A percentile compares a stretch with the other conserved stretches of the same genome.
Conservation (phyloP, 176 grass and related monocot genomes). For the Oryza meyeriana region DNA sequence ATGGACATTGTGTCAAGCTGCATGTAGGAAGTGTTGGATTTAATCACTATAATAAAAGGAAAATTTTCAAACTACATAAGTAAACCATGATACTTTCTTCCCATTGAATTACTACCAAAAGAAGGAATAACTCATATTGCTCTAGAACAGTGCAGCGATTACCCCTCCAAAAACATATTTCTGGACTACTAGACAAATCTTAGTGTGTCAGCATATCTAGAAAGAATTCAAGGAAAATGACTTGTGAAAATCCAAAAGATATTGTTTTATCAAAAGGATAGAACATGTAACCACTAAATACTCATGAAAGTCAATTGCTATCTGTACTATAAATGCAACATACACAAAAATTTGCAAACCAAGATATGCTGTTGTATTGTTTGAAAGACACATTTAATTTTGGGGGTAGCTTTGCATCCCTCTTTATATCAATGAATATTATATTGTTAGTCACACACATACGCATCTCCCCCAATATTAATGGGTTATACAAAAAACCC, state of each 20-base stretch:
- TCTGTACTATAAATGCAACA: slow-evolving; percentile 15
- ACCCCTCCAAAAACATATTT: neutral
- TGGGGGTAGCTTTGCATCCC: neutral
- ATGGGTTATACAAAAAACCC: neutral
- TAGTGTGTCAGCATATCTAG: neutral
- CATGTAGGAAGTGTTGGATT: neutral
- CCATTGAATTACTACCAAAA: neutral
- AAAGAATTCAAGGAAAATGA: neutral
- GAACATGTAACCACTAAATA: neutral
- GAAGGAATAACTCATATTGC: neutral
- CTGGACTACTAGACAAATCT: neutral
- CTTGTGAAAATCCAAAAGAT: neutral
- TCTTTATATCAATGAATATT: neutral
- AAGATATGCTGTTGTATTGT: slow-evolving; percentile 17
- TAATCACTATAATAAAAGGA: neutral
- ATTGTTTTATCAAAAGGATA: neutral
- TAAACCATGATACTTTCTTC: neutral
- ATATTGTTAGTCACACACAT: neutral
- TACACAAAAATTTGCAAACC: neutral
- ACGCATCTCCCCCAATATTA: neutral
- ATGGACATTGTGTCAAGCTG: neutral
- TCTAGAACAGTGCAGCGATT: neutral
- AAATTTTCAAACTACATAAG: neutral
- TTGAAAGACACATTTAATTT: slow-evolving; percentile 6
- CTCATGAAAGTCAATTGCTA: neutral